A percentile compares a stretch with the other conserved stretches of the same genome.
phyloP scores from a whole-genome alignment of 371 early-diverging fungal species.

The Mortierella sp. region DNA sequence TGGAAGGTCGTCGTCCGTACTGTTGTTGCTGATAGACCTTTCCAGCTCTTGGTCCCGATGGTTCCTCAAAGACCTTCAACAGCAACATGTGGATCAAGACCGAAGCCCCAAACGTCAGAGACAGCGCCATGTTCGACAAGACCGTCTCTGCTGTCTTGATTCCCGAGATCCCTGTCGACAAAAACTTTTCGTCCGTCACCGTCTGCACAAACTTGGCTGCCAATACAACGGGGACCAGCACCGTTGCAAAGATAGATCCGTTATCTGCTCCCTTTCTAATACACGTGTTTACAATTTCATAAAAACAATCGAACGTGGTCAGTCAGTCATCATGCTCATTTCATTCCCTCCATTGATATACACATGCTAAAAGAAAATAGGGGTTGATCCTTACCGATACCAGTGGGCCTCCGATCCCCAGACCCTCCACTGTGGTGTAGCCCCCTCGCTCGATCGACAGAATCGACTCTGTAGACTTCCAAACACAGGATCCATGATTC shows the following conservation, averaged over 20 bases:
- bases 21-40: not conserved
- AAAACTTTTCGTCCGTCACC: conserved; percentile 41
- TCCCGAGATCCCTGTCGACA: conserved; percentile 27
- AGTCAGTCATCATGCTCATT: not conserved
- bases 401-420: conserved; percentile 56
- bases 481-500: conserved; percentile 12
- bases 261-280: conserved; percentile 52
- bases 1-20: conserved; percentile 1
- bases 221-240: conserved; percentile 47
- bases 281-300: not conserved
- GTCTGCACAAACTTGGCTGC: conserved; percentile 56
- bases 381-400: conserved; percentile 36
- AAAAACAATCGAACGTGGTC: not conserved
- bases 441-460: conserved; percentile 34
- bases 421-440: conserved; percentile 53
- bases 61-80: conserved; percentile 46
- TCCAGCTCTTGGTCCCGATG: conserved; percentile 17
- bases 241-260: conserved; percentile 53
- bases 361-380: not conserved
- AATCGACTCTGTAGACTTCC: conserved; percentile 37
- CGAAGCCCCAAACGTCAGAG: conserved; percentile 50
- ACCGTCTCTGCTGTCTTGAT: conserved; percentile 38
- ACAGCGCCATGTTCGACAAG: conserved; percentile 46
- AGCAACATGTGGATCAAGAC: conserved; percentile 51
- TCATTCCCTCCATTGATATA: not conserved